These are phyloP conservation scores for Pleurozium schreberi DNA, from an alignment of 225 moss, liverwort and hornwort genomes.

Conservation along the genomic window DNA sequence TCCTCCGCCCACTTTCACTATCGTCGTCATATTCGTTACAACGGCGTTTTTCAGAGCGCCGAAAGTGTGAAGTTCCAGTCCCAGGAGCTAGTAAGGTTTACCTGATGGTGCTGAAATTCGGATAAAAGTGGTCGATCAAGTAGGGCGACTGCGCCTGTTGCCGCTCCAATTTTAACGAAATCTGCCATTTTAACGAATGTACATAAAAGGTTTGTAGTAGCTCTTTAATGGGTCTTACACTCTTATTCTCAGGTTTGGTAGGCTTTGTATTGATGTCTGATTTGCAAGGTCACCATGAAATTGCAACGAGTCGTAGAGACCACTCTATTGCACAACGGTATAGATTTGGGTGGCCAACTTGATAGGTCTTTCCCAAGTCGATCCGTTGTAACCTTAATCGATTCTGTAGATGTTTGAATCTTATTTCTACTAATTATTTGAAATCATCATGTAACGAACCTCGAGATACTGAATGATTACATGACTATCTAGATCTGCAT, in stretches of 20 bases:
- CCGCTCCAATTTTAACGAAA: background rate
- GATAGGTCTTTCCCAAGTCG: background rate
- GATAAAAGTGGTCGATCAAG: background rate
- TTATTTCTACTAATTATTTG: background rate
- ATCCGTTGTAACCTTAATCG: background rate
- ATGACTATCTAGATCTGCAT: background rate
- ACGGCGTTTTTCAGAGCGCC: background rate
- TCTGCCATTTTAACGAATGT: background rate
- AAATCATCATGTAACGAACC: background rate
- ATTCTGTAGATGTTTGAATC: background rate
- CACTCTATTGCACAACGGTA: background rate
- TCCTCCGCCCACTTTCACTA: background rate
- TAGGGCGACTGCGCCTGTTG: background rate
- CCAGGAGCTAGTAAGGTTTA: background rate
- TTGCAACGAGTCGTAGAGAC: background rate
- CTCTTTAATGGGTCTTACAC: background rate
- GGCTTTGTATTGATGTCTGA: background rate
- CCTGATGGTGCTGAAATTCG: too few species aligned
- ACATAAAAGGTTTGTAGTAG: background rate
- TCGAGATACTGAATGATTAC: background rate
- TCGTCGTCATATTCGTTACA: background rate
- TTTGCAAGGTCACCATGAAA: background rate
- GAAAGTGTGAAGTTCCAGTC: background rate
- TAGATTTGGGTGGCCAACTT: background rate
- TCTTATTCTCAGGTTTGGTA: background rate